Evolutionary conservation across 208 protist species (phyloP).

Genomic region (Acanthamoeba royreba): DNA sequence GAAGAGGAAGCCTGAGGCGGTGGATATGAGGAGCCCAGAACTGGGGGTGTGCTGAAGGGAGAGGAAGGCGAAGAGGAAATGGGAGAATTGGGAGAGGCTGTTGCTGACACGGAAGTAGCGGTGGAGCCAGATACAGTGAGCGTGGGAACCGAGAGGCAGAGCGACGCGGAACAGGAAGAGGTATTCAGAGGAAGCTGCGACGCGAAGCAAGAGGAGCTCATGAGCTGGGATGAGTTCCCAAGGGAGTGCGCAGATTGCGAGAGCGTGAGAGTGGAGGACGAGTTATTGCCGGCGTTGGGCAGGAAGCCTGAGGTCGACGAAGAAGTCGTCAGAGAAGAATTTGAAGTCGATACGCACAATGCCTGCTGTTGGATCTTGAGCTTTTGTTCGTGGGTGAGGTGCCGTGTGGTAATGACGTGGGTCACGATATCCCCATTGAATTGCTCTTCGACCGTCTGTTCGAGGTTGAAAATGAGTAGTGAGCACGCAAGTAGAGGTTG

Average conservation of each 20-base stretch:
- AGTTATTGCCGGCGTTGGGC: too few relatives aligned
- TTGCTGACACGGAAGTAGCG: too few relatives aligned
- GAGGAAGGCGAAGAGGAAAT: conserved; percentile 1
- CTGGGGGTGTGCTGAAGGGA: background rate
- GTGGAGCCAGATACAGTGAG: background rate
- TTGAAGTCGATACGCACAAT: background rate
- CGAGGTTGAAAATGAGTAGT: background rate
- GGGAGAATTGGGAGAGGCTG: background rate
- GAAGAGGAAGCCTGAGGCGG: conserved; percentile 3
- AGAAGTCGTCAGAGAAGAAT: background rate
- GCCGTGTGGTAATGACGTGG: conserved; percentile 5
- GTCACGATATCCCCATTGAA: conserved; percentile 7
- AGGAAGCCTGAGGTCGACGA: background rate
- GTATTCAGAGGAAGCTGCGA: background rate
- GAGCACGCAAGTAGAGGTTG: background rate
- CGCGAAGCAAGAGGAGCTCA: background rate
- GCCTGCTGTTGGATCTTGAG: conserved; percentile 34
- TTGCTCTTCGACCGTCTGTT: conserved; percentile 1
- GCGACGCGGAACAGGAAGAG: background rate
- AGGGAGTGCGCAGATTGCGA: background rate
- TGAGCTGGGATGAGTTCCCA: background rate
- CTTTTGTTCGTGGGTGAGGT: background rate
- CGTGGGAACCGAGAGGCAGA: background rate
- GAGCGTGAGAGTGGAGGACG: background rate
- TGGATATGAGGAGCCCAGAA: background rate